A percentile compares a stretch with the other conserved stretches of the same genome.
These are phyloP conservation scores for Scalesia atractyloides DNA, from an alignment of 129 eudicot species.

Conservation along the genomic window DNA sequence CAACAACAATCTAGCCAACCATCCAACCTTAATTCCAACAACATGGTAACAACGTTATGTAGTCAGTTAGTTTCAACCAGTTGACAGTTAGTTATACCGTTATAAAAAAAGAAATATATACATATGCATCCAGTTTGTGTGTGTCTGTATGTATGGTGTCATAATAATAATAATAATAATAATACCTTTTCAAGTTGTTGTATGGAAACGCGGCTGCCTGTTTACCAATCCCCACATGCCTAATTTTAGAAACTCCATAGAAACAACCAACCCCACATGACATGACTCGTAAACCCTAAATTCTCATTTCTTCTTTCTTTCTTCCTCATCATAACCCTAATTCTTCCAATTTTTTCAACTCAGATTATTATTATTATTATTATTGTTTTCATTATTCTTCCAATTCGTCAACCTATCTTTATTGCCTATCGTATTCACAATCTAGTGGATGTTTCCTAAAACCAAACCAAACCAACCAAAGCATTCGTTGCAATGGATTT, in stretches of 20 bases:
- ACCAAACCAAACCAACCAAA: not conserved
- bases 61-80: not conserved
- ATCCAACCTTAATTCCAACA: conserved; percentile 14
- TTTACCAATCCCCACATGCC: conserved; percentile 41
- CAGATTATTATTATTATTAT: too few species aligned
- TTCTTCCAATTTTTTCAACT: not conserved
- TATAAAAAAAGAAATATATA: not conserved
- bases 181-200: conserved; percentile 23
- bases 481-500: conserved; percentile 19
- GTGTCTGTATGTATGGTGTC: too few species aligned
- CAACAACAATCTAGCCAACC: too few species aligned
- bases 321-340: conserved; percentile 23
- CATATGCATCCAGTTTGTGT: not conserved
- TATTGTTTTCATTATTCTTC: not conserved
- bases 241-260: conserved; percentile 38
- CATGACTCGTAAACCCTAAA: conserved; percentile 37
- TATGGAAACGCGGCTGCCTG: conserved; percentile 44
- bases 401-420: conserved; percentile 14
- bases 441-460: too few species aligned
- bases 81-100: conserved; percentile 27
- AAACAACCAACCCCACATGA: conserved; percentile 31
- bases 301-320: not conserved
- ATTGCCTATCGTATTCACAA: not conserved
- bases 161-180: not conserved
- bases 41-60: conserved; percentile 8